phyloP scores from a whole-genome alignment of 2,329 filamentous ascomycete species.

The Colletotrichum tanaceti region DNA sequence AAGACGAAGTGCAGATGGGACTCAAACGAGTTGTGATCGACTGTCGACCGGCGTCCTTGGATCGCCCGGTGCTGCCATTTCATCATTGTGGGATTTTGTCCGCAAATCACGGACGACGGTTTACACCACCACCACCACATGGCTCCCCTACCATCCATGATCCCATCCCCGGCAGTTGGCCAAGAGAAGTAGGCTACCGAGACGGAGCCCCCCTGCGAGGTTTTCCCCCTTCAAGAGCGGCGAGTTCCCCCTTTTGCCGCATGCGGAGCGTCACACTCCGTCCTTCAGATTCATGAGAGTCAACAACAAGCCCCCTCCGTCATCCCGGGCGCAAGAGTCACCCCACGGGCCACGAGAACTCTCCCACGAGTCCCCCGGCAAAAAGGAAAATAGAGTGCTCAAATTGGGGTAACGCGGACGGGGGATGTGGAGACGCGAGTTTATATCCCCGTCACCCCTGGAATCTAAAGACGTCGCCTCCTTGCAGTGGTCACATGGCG shows the following conservation, averaged over 20 bases:
- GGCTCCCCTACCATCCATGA: background rate
- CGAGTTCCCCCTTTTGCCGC: slow-evolving; percentile 17
- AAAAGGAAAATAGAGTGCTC: background rate
- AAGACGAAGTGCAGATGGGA: no score
- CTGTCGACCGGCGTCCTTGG: background rate
- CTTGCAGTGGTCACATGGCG: slow-evolving; percentile 16
- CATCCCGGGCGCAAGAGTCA: slow-evolving; percentile 5
- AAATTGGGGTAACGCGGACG: slow-evolving; percentile 5
- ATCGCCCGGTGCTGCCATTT: background rate
- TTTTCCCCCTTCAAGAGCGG: background rate
- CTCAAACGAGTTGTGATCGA: background rate
- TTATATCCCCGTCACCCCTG: slow-evolving; percentile 24
- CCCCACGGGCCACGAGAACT: background rate
- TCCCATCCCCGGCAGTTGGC: background rate
- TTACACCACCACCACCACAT: background rate
- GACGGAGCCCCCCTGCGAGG: background rate
- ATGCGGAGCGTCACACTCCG: slow-evolving; percentile 32
- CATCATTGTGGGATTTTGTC: background rate
- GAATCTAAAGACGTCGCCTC: slow-evolving; percentile 13
- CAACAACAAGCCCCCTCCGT: slow-evolving; percentile 27
- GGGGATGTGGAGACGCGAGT: slow-evolving; percentile 26
- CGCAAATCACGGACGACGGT: slow-evolving; percentile 3
- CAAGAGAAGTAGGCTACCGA: slow-evolving; percentile 2
- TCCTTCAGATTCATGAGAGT: slow-evolving; percentile 4
- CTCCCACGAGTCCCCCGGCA: no score